Percentiles rank a stretch among this genome's conserved stretches.
These are phyloP conservation scores for Sarocladium strictum DNA, from an alignment of 2,329 filamentous ascomycete genomes.

Conservation along the genomic window DNA sequence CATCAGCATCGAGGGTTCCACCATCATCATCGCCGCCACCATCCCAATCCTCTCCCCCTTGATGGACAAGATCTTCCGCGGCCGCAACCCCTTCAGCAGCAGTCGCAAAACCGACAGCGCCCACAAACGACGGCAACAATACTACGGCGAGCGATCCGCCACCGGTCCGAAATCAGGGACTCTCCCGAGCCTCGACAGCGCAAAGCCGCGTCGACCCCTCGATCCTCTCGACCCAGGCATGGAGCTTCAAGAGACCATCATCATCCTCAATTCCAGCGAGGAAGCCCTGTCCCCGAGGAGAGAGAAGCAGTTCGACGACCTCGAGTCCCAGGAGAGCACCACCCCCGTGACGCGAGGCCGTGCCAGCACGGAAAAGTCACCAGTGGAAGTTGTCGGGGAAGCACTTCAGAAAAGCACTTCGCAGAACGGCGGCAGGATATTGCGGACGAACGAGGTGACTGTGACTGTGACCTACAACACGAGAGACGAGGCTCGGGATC, in stretches of 20 bases:
- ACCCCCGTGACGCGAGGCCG: neutral
- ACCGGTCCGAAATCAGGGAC: neutral
- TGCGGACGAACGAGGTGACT: neutral
- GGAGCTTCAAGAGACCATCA: neutral
- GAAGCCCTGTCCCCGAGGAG: neutral
- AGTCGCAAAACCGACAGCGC: neutral
- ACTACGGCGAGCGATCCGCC: neutral
- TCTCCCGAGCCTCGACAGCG: neutral
- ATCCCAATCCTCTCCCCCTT: constrained; percentile 23
- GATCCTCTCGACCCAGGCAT: neutral
- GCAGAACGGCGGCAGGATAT: neutral
- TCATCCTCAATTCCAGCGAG: neutral
- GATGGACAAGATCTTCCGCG: constrained; percentile 15
- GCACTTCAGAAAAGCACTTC: neutral
- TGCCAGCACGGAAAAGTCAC: neutral
- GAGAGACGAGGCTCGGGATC: neutral
- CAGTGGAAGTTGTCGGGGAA: neutral
- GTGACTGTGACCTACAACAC: neutral
- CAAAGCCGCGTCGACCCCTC: neutral
- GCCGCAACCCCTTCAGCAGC: constrained; percentile 8
- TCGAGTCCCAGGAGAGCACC: constrained; percentile 1
- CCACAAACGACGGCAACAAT: neutral
- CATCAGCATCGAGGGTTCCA: constrained; percentile 20
- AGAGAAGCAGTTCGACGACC: neutral
- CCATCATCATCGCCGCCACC: constrained; percentile 23